Conservation (phyloP, 2,329 filamentous ascomycete species). For the Calonectria ilicicola region DNA sequence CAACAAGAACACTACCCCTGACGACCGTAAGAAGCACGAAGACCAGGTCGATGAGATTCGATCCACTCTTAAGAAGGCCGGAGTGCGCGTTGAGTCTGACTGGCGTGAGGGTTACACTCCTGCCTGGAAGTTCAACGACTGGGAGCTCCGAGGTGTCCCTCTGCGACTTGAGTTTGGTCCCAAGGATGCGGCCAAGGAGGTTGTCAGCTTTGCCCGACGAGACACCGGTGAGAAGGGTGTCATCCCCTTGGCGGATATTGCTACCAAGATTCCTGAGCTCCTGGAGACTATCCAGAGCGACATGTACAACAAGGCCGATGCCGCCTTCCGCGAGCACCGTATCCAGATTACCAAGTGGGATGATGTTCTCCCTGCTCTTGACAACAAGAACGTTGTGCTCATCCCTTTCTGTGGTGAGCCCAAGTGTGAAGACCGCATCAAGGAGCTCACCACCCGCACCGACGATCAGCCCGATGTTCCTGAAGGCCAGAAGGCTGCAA, state of each 20-base stretch:
- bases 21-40: slow-evolving; percentile 82
- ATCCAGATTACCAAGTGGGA: slow-evolving; percentile 88
- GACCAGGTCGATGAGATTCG: slow-evolving; percentile 80
- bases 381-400: slow-evolving; percentile 91
- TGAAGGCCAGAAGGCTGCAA: slow-evolving; percentile 65
- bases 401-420: slow-evolving; percentile 88
- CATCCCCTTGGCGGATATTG: slow-evolving; percentile 80
- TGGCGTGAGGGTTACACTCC: slow-evolving; percentile 92
- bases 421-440: slow-evolving; percentile 94
- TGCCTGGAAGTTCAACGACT: slow-evolving; percentile 99
- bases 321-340: slow-evolving; percentile 83
- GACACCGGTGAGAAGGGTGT: slow-evolving; percentile 88
- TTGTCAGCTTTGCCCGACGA: slow-evolving; percentile 87
- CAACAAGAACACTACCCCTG: slow-evolving; percentile 85
- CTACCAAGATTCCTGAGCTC: slow-evolving; percentile 79
- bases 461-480: slow-evolving; percentile 68
- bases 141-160: slow-evolving; percentile 96
- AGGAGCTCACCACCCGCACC: slow-evolving; percentile 87
- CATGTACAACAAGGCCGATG: slow-evolving; percentile 81
- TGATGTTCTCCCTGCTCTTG: slow-evolving; percentile 89
- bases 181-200: slow-evolving; percentile 88
- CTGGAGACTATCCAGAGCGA: slow-evolving; percentile 92
- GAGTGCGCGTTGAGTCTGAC: slow-evolving; percentile 84
- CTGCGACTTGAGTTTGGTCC: slow-evolving; percentile 95
- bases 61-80: slow-evolving; percentile 75